A percentile compares a stretch with the other conserved stretches of the same genome.
These are phyloP conservation scores for Boletus rubroflammeus DNA, from an alignment of 768 basidiomycete genomes.

Conservation along the genomic window DNA sequence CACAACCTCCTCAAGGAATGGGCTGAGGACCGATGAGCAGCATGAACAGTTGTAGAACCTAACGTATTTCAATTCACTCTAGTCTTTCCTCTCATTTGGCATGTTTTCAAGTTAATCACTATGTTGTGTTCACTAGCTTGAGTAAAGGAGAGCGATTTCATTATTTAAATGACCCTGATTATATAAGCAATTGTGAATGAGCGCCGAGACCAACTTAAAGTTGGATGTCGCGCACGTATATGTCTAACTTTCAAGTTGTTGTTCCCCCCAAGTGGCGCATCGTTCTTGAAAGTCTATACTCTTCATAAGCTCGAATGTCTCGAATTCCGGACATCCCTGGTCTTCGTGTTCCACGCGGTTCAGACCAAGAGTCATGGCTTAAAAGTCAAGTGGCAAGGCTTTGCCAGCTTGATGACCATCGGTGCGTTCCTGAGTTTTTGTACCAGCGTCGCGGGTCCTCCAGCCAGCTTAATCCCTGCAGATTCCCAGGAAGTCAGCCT, in stretches of 20 bases:
- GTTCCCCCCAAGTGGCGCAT: not conserved
- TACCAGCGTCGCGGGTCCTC: not conserved
- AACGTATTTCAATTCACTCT: constrained; percentile 23
- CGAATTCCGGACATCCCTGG: constrained; percentile 74
- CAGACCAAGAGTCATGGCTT: constrained; percentile 64
- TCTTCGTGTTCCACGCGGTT: constrained; percentile 46
- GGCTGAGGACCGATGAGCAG: constrained; percentile 81
- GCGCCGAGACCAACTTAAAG: not conserved
- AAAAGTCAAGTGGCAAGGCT: constrained; percentile 58
- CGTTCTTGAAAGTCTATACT: not conserved
- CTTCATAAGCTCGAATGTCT: constrained; percentile 35
- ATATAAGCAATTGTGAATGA: constrained; percentile 16
- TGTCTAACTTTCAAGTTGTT: not conserved
- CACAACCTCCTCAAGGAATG: constrained; percentile 60
- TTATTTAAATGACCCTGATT: constrained; percentile 4
- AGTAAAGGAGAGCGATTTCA: not conserved
- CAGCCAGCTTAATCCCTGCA: constrained; percentile 28
- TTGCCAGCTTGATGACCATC: constrained; percentile 61
- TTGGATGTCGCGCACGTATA: not conserved
- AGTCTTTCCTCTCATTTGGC: constrained; percentile 16
- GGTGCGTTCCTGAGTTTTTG: constrained; percentile 39
- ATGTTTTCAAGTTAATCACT: constrained; percentile 19
- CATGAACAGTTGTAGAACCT: constrained; percentile 20
- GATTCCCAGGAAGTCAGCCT: constrained; percentile 96
- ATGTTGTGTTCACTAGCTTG: constrained; percentile 12